Percentiles rank a stretch among this genome's conserved stretches.
Conservation (phyloP, 192 early-diverging fungal species). For the Coemansia sp. region DNA sequence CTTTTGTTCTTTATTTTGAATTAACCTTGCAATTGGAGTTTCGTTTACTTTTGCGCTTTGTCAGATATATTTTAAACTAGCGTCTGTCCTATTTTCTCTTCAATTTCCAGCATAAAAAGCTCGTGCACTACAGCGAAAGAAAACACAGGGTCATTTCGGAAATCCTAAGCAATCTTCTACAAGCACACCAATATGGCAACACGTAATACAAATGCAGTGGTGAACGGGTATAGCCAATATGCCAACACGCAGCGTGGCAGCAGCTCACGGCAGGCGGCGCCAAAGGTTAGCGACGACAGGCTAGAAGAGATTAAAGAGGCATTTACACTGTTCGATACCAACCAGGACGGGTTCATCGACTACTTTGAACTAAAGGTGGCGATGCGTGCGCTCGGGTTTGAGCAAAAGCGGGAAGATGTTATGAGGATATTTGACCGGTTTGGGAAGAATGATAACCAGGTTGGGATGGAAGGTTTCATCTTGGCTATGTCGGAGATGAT, state of each 20-base stretch:
- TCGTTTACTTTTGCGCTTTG: background rate
- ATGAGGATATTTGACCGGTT: constrained; percentile 67
- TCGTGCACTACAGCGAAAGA: background rate
- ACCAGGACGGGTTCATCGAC: constrained; percentile 71
- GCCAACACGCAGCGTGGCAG: constrained; percentile 28
- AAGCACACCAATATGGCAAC: background rate
- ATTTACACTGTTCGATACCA: constrained; percentile 65
- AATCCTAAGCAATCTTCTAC: background rate
- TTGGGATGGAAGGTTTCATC: constrained; percentile 70
- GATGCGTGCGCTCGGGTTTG: constrained; percentile 83
- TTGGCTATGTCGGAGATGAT: constrained; percentile 74
- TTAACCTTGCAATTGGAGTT: background rate
- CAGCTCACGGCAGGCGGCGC: constrained; percentile 5
- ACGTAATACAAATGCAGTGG: background rate
- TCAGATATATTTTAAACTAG: background rate
- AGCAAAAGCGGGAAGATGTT: constrained; percentile 81
- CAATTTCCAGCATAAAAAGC: too few species aligned
- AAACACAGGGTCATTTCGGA: background rate
- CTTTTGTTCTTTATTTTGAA: constrained; percentile 1
- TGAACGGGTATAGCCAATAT: constrained; percentile 29
- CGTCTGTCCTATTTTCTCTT: too few species aligned
- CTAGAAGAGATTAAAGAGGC: constrained; percentile 66
- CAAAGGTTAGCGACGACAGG: constrained; percentile 69
- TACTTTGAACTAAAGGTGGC: constrained; percentile 88
- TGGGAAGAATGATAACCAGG: constrained; percentile 62